Base-by-base conservation (phyloP, 768 basidiomycete genomes). In the Phylloporus arenicola region DNA sequence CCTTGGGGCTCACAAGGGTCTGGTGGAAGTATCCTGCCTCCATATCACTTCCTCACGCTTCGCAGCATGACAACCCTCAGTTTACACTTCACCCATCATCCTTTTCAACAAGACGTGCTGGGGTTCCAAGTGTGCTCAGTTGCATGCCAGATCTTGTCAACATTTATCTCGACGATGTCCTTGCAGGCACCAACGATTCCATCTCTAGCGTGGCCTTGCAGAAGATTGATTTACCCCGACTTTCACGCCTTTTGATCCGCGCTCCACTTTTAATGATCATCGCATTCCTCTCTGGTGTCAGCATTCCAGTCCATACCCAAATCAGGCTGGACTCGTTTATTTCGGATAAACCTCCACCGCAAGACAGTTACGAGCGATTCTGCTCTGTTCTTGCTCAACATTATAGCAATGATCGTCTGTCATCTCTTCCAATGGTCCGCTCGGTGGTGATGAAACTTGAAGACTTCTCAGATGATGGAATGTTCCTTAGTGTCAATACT, bases 21-120 rank as follows among this genome's bases (percentile, higher is more conserved):
- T 17, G n/a, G 17, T 6, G 14, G 7, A 19, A 7, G 8, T 37
- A 9, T 10, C 8, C 35, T 17, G 17, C 17, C 19, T 39, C 19
- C 38, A 4, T 42, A 16, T 8, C 3, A 22, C 3, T 8, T n/a
- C 22, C 19, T 54, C 31, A 24, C 9, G 37, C 19, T 43, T 30
- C 30, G 42, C 25, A 57, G 63, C 35, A 64, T 77, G 16, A 69
- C 65, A 11, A 59, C 63, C 42, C 64, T 78, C 27, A 63, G 58
- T 35, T 54, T 77, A 2, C 50, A 61, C 11, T 19, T 59, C 29
- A 37, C 67, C 4, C 52, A 64, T 16, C 7, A 2, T 27, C 44
- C 7, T 45, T 59, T 17, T 64, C 31, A 61, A 16, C 67, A 68
- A 5, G 54, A 61, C 16, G 57, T 58, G 24, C 40, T 42, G 6